Base-by-base conservation (phyloP, 2,329 filamentous ascomycete genomes). In the Sphaerulina musiva region DNA sequence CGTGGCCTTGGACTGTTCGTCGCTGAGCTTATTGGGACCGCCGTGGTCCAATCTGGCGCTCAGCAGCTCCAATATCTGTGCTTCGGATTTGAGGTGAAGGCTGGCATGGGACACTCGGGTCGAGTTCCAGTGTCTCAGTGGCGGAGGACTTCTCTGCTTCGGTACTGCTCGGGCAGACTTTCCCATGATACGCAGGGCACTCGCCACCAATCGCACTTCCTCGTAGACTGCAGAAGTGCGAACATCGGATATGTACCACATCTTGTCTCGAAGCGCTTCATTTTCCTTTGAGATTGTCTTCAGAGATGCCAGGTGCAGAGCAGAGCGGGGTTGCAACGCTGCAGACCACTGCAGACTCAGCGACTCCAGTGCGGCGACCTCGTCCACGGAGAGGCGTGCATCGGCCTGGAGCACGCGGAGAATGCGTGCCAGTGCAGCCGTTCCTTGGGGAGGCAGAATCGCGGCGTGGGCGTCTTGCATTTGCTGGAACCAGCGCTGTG, bases 171-270 rank as follows among this genome's bases (percentile, higher is more conserved):
- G 74, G 48, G 69, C 70, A 5, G 74, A 68, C 55, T 83, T 78
- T 58, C 85, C 87, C 93, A 98, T 97, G 6, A 87, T 89, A 70
- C 93, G 95, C 47, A 98, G 75, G 4, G 92, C 93, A 56, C 87
- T 80, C 5, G 90, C 88, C 45, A 97, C 85, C 60, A 92, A 89
- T 55, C 85, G 85, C 39, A 89, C 89, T 62, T 95, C 86, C 56
- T 93, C 88, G 65, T 96, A 97, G 8, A 84, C 83, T 46, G 84
- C 87, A 3, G 93, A 96, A 64, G 92, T 91, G 58, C 89, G 86
- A 29, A 97, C 91, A 69, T 96, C 90, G 1, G 88, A 92, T 56
- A 93, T 87, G 69, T 95, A 98, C 93, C 93, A 98, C 88, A 97
- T 95, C 76, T 97, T 97, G 69, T 95, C 88, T 41, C 93, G 83